A percentile compares a stretch with the other conserved stretches of the same genome.
Evolutionary conservation across 2,329 filamentous ascomycete genomes (phyloP).

Genomic region (Neonectria faginata): DNA sequence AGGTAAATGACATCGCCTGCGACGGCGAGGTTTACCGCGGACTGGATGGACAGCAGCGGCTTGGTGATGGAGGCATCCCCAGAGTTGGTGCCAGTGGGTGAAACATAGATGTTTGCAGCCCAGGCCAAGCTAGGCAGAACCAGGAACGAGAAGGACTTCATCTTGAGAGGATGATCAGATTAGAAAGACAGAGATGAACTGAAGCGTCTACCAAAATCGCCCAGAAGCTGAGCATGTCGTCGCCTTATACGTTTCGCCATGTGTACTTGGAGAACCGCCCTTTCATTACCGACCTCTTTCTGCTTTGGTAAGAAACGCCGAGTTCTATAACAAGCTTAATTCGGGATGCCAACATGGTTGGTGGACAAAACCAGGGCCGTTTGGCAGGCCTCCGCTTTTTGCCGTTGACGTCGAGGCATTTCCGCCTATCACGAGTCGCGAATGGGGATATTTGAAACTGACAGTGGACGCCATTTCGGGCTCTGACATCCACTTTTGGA

Average conservation of each 20-base stretch:
- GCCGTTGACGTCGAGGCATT: neutral
- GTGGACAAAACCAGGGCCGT: slow-evolving; percentile 10
- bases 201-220: neutral
- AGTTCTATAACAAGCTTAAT: neutral
- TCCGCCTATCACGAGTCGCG: slow-evolving; percentile 15
- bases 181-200: neutral
- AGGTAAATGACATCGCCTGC: slow-evolving; percentile 60
- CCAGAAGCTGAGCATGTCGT: neutral
- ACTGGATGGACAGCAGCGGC: slow-evolving; percentile 59
- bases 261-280: neutral
- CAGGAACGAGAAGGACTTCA: slow-evolving; percentile 18
- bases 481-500: slow-evolving; percentile 7
- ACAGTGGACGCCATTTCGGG: slow-evolving; percentile 1
- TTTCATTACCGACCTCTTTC: slow-evolving; percentile 2
- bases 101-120: slow-evolving; percentile 56
- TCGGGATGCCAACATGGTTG: slow-evolving; percentile 2
- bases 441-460: neutral
- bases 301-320: neutral
- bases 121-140: slow-evolving; percentile 10
- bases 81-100: slow-evolving; percentile 53
- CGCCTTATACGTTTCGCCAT: slow-evolving; percentile 1
- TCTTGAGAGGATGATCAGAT: neutral
- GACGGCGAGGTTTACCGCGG: slow-evolving; percentile 56
- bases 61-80: slow-evolving; percentile 50
- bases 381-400: slow-evolving; percentile 9